Evolutionary conservation across 1,284 basidiomycete genomes (phyloP).

Genomic region (Sporisorium exsertum): DNA sequence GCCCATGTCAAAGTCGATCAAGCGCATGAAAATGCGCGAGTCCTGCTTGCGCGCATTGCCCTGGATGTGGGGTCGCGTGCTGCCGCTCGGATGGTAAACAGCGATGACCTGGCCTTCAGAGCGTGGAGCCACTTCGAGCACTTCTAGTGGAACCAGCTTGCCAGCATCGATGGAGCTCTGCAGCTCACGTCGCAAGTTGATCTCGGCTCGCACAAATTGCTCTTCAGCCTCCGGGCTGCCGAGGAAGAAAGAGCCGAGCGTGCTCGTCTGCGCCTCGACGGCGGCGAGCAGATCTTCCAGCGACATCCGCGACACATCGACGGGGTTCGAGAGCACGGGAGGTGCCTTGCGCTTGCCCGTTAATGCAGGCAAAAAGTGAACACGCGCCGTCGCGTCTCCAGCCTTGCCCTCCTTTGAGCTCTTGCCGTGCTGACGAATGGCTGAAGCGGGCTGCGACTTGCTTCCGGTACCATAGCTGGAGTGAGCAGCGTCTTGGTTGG

Average conservation of each 20-base stretch:
- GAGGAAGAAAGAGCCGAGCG: slow-evolving; percentile 69
- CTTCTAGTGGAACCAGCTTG: slow-evolving; percentile 70
- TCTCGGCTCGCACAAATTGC: slow-evolving; percentile 71
- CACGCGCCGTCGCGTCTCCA: slow-evolving; percentile 33
- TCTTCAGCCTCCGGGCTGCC: slow-evolving; percentile 72
- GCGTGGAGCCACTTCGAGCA: slow-evolving; percentile 68
- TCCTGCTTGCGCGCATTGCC: slow-evolving; percentile 71
- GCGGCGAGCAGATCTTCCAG: slow-evolving; percentile 71
- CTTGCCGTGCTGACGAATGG: slow-evolving; percentile 47
- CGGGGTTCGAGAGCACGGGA: slow-evolving; percentile 60
- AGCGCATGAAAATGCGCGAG: slow-evolving; percentile 71
- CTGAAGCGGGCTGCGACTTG: slow-evolving; percentile 46
- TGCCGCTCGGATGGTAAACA: slow-evolving; percentile 71
- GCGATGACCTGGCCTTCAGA: slow-evolving; percentile 70
- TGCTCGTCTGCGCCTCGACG: slow-evolving; percentile 70
- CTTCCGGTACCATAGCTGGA: slow-evolving; percentile 6
- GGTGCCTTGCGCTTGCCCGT: slow-evolving; percentile 64
- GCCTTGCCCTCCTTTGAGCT: slow-evolving; percentile 38
- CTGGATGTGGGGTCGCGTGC: slow-evolving; percentile 71
- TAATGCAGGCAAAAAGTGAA: slow-evolving; percentile 65
- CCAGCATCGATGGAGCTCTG: slow-evolving; percentile 68
- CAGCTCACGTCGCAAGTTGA: slow-evolving; percentile 71
- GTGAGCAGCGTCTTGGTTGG: background rate
- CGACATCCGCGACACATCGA: slow-evolving; percentile 70
- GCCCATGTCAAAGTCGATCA: slow-evolving; percentile 71